These are phyloP conservation scores for Chaetomium sp. DNA, from an alignment of 2,329 filamentous ascomycete species.

Conservation along the genomic window DNA sequence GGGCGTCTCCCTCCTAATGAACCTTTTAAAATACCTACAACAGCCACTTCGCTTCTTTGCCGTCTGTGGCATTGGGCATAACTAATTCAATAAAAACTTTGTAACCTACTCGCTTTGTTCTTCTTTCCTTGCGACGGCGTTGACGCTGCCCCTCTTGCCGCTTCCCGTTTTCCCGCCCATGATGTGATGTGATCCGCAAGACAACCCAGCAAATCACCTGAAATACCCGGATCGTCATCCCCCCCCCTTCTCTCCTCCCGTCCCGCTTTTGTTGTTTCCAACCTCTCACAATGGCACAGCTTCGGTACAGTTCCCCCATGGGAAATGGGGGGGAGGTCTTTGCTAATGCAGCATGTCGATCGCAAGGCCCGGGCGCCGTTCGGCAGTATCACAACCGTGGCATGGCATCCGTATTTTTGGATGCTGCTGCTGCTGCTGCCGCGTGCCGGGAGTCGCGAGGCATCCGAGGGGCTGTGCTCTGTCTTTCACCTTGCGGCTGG, in stretches of 20 bases:
- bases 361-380: neutral
- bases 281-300: neutral
- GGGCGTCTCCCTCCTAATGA: neutral
- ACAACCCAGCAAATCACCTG: slow-evolving; percentile 1
- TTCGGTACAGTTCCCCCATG: neutral
- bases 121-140: neutral
- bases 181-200: neutral
- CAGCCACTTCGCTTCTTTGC: neutral
- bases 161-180: neutral
- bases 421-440: neutral
- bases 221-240: neutral
- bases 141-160: neutral
- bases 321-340: neutral
- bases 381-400: neutral
- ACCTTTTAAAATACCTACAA: neutral
- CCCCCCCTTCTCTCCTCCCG: neutral
- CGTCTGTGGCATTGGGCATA: neutral
- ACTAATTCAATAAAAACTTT: too few species aligned
- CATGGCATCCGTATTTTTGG: neutral
- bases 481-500: neutral
- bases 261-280: neutral
- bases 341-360: neutral
- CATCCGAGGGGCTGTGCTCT: neutral
- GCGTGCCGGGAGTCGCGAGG: neutral
- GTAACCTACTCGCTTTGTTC: neutral